Base-by-base conservation (phyloP, 2,329 filamentous ascomycete species). In the Trichoderma lentiforme region DNA sequence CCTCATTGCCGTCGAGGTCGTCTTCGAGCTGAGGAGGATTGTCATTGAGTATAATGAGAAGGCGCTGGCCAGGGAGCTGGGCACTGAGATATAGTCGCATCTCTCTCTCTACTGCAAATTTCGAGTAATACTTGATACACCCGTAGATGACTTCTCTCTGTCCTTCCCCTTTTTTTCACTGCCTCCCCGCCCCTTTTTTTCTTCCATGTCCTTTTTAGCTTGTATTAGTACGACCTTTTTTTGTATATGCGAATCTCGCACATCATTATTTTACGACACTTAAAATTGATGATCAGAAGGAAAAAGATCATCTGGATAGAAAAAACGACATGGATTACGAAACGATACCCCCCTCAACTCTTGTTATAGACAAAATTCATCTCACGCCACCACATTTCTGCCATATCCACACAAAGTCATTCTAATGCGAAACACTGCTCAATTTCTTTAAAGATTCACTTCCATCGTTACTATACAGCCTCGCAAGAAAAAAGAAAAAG, bases 1-100 rank as follows among this genome's bases (percentile, higher is more conserved):
- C 3, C 87, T 99, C 70, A 99, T 99, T 79, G 90, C 93, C 1
- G 92, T 98, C 39, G 96, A 99, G 82, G 95, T 98, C 15, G 86
- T 91, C 12, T 96, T 98, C 80, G 95, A 97, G 81, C 85, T 98
- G 73, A 85, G 93, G 74, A 86, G 92, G 71, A 86, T 95, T 63
- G 91, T 90, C 81, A 88, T 90, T 74, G 92, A 94, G 76, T 85
- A 85, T 76, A 76, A 74, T 69, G 80, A 82, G 39, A 82, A 85
- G 74, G 78, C 77, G 34, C 79, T 79, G 73, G 73, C 76, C 28
- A 73, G 75, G 36, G 67, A 70, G 39, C 47, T 51, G 21, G 53
- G 53, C 53, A 21, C 61, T n/a, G 69, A 71, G 69, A n/a, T 56
- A 15, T 71, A 64, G 12, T 18, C 7, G 21, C 11, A n/a, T 12